Evolutionary conservation across 257 asterid genomes (phyloP).

Genomic region (Ocimum tenuiflorum): DNA sequence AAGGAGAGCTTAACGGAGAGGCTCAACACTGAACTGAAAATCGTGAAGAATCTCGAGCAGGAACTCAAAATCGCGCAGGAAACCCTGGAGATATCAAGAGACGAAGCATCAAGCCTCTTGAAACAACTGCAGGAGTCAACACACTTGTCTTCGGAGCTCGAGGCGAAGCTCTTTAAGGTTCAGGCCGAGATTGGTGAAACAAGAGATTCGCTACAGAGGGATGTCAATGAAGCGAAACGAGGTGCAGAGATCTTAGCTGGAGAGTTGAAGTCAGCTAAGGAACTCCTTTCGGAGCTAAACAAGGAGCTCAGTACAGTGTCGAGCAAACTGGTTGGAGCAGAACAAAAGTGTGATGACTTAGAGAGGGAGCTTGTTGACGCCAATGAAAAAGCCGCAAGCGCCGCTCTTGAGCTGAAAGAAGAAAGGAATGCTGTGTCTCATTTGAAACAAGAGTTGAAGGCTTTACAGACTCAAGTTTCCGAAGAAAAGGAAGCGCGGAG

Average conservation of each 20-base stretch:
- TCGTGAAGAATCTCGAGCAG: conserved; percentile 41
- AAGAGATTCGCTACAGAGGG: conserved; percentile 37
- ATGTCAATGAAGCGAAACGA: conserved; percentile 41
- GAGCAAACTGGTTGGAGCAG: conserved; percentile 37
- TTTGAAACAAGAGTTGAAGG: conserved; percentile 44
- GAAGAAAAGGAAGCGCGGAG: conserved; percentile 43
- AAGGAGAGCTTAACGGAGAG: conserved; percentile 35
- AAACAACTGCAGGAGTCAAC: conserved; percentile 47
- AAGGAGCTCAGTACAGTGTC: conserved; percentile 33
- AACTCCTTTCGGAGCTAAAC: conserved; percentile 36
- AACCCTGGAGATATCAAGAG: conserved; percentile 41
- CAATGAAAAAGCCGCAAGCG: conserved; percentile 39
- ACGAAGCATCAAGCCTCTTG: conserved; percentile 41
- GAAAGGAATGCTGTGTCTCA: conserved; percentile 38
- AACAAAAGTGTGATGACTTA: conserved; percentile 33
- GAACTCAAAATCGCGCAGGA: conserved; percentile 38
- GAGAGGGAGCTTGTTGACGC: conserved; percentile 52
- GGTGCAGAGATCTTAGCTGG: conserved; percentile 30
- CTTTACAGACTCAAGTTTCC: conserved; percentile 33
- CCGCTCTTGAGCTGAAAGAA: conserved; percentile 36
- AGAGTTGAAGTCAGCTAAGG: conserved; percentile 46
- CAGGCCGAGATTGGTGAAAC: conserved; percentile 43
- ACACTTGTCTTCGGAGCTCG: conserved; percentile 45
- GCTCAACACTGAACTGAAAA: conserved; percentile 43
- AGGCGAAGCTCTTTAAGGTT: conserved; percentile 40